Evolutionary conservation across 225 moss, liverwort and hornwort genomes (phyloP).

Genomic region (Neckera pumila): DNA sequence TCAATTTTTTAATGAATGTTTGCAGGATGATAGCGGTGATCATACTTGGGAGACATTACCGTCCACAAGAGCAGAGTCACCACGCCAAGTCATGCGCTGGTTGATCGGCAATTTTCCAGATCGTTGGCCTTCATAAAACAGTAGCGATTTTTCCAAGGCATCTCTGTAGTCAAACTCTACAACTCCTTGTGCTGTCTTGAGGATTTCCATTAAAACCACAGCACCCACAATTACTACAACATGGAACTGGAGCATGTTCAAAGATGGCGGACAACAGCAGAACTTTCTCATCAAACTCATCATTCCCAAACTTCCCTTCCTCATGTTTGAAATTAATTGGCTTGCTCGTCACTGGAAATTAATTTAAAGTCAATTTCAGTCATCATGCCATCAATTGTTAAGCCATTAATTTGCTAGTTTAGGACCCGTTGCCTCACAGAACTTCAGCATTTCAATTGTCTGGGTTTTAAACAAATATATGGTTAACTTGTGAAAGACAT

Average conservation of each 20-base stretch:
- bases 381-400: background rate
- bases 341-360: background rate
- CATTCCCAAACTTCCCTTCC: background rate
- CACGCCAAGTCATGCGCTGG: slow-evolving; percentile 54
- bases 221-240: background rate
- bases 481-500: background rate
- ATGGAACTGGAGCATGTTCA: background rate
- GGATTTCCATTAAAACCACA: slow-evolving; percentile 2
- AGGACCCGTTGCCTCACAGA: background rate
- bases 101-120: slow-evolving; percentile 31
- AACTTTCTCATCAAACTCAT: background rate
- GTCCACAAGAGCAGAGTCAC: slow-evolving; percentile 46
- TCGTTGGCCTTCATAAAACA: slow-evolving; percentile 56
- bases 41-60: slow-evolving; percentile 50
- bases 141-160: slow-evolving; percentile 35
- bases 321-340: background rate
- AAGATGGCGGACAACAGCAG: background rate
- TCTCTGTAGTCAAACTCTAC: slow-evolving; percentile 34
- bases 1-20: background rate
- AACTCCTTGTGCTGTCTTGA: background rate
- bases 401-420: background rate
- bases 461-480: background rate
- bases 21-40: slow-evolving; percentile 14
- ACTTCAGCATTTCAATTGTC: background rate
- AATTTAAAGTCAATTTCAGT: background rate